A percentile compares a stretch with the other conserved stretches of the same genome.
phyloP scores from a whole-genome alignment of 257 asterid genomes.

The Przewalskia tangutica region DNA sequence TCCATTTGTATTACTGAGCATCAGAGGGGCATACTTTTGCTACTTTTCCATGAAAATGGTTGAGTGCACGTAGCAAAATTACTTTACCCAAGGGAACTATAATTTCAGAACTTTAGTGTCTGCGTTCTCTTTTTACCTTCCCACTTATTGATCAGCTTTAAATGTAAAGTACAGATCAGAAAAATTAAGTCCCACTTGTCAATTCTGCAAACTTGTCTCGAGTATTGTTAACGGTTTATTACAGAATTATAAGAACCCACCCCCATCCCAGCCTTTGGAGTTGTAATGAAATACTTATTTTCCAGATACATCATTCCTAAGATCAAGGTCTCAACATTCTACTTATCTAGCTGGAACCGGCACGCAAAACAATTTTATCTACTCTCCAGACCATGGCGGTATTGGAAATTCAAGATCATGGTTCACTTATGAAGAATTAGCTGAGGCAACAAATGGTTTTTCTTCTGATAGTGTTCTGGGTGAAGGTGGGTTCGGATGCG shows the following conservation, averaged over 20 bases:
- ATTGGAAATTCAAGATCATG: constrained; percentile 58
- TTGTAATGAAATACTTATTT: background rate
- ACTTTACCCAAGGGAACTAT: background rate
- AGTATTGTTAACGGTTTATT: background rate
- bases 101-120: background rate
- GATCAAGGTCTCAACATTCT: constrained; percentile 28
- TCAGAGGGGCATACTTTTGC: constrained; percentile 16
- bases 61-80: constrained; percentile 22
- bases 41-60: background rate
- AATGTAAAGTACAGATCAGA: background rate
- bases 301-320: constrained; percentile 63
- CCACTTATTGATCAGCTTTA: background rate
- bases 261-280: background rate
- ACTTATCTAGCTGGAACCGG: constrained; percentile 38
- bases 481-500: constrained; percentile 89
- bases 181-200: background rate
- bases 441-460: constrained; percentile 53
- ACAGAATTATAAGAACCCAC: background rate
- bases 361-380: constrained; percentile 35
- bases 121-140: background rate
- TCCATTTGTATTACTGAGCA: background rate
- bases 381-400: constrained; percentile 52
- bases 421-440: constrained; percentile 70
- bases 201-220: background rate
- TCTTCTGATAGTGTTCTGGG: constrained; percentile 47